Percentiles rank a stretch among this genome's conserved stretches.
Evolutionary conservation across 257 asterid genomes (phyloP).

Genomic region (Apocynum venetum): DNA sequence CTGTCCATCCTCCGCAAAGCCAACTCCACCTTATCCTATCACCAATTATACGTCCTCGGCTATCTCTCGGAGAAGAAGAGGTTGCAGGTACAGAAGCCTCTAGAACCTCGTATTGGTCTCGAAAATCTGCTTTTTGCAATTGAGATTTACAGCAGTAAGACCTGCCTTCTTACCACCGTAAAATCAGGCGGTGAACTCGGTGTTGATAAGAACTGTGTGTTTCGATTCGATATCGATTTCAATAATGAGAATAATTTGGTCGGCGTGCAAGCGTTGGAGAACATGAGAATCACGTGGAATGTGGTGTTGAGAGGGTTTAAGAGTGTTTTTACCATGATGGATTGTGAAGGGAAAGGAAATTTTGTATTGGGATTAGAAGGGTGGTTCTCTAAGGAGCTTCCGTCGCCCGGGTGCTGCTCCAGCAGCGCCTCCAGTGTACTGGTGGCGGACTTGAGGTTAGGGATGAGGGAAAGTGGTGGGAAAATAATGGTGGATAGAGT

Average conservation of each 20-base stretch:
- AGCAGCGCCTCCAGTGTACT: constrained; percentile 47
- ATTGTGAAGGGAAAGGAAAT: constrained; percentile 64
- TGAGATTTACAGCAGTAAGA: constrained; percentile 30
- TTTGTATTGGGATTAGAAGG: constrained; percentile 76
- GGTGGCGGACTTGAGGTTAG: constrained; percentile 75
- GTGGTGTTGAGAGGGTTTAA: constrained; percentile 54
- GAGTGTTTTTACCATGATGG: constrained; percentile 62
- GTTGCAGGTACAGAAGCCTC: constrained; percentile 27
- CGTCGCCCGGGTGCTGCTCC: constrained; percentile 57
- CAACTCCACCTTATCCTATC: constrained; percentile 32
- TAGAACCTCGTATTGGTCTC: constrained; percentile 45
- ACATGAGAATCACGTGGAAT: constrained; percentile 56
- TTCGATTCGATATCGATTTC: constrained; percentile 51
- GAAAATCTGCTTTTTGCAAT: constrained; percentile 41
- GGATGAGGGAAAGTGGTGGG: constrained; percentile 39
- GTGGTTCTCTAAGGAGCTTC: constrained; percentile 87
- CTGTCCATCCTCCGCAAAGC: constrained; percentile 48
- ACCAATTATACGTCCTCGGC: constrained; percentile 54
- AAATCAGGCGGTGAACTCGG: constrained; percentile 34
- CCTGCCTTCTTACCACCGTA: constrained; percentile 20
- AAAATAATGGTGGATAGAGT: constrained; percentile 59
- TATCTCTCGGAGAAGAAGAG: constrained; percentile 44
- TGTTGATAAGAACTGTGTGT: constrained; percentile 29
- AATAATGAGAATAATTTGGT: neutral
- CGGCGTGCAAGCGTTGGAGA: constrained; percentile 28